These are phyloP conservation scores for Glutinoglossum americanum DNA, from an alignment of 495 filamentous ascomycete species.

Conservation along the genomic window DNA sequence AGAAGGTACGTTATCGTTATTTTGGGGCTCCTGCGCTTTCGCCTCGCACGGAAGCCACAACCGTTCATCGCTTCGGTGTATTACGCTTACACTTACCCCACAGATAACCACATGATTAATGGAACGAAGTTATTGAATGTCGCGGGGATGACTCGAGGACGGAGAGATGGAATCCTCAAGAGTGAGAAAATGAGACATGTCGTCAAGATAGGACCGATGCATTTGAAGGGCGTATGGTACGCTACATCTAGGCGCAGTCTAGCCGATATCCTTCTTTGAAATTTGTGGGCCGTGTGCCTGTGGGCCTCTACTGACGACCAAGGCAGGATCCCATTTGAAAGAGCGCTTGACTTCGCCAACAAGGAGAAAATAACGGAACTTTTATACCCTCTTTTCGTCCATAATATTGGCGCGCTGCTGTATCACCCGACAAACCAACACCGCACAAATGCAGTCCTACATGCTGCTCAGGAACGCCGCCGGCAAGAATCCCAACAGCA, in stretches of 20 bases:
- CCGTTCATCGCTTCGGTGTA: slow-evolving; percentile 2
- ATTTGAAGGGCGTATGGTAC: slow-evolving; percentile 97
- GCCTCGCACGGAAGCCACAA: not conserved
- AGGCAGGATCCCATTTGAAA: slow-evolving; percentile 84
- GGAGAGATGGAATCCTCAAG: slow-evolving; percentile 90
- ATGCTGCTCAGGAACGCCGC: slow-evolving; percentile 58
- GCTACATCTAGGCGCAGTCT: no score
- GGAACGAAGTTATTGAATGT: slow-evolving; percentile 94
- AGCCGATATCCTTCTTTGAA: no score
- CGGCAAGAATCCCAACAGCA: slow-evolving; percentile 28
- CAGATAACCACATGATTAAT: slow-evolving; percentile 99
- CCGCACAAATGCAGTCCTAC: slow-evolving; percentile 67
- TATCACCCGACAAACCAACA: slow-evolving; percentile 84
- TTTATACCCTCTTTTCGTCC: slow-evolving; percentile 88
- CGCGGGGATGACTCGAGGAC: slow-evolving; percentile 90
- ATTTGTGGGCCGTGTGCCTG: not conserved
- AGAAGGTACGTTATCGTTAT: slow-evolving; percentile 42
- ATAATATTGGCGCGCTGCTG: slow-evolving; percentile 84
- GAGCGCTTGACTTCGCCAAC: slow-evolving; percentile 92
- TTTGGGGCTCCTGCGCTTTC: not conserved
- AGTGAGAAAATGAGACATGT: slow-evolving; percentile 94
- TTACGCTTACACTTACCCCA: slow-evolving; percentile 5
- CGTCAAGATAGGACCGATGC: slow-evolving; percentile 98
- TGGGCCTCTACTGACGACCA: not conserved
- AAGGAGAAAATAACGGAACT: slow-evolving; percentile 98